Base-by-base conservation (phyloP, 352 stramenopile genomes). In the Pythium folliculosum region DNA sequence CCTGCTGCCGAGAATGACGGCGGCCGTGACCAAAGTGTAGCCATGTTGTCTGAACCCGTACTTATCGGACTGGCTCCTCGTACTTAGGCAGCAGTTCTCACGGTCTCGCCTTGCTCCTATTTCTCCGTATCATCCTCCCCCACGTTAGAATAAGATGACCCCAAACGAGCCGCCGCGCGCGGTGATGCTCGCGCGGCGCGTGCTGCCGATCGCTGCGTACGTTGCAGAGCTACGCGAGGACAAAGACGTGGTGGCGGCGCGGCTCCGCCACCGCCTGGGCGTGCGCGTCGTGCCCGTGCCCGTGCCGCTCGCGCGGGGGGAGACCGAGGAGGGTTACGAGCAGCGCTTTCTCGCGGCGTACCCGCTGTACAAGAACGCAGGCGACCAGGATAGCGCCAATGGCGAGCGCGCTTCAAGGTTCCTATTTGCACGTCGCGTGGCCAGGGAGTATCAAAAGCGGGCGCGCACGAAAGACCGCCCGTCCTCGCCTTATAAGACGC, bases 321-420 rank as follows among this genome's bases (percentile, higher is more conserved):
- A 63, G n/a, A 63, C 44, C 14, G 44, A 55, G 30, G 44, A 35
- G 13, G 44, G 38, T n/a, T 63, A 56, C 30, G 57, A 63, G n/a
- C 9, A n/a, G 25, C 27, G 25, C 23, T 69, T 35, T n/a, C 17
- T 47, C 14, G 12, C 10, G 40, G 2, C 17, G 2, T 13, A 47
- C 17, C 1, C 40, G 1, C 4, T 3, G 14, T 19, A 21, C 40
- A n/a, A 2, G 40, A 47, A n/a, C 40, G 14, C 40, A 2, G n/a
- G 40, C 1, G 35, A 40, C 35, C 35, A 40, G 12, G 35, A 14
- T 13, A 47, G 40, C 14, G 40, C 40, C 12, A 13, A 4, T 16
- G 40, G 40, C 2, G 40, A 47, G 40, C 40, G 40, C 40, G 40
- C 14, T 1, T 12, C 40, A 13, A 5, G 40, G 9, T 21, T 12